These are phyloP conservation scores for Globisporangium polare DNA, from an alignment of 352 stramenopile genomes.

Conservation along the genomic window DNA sequence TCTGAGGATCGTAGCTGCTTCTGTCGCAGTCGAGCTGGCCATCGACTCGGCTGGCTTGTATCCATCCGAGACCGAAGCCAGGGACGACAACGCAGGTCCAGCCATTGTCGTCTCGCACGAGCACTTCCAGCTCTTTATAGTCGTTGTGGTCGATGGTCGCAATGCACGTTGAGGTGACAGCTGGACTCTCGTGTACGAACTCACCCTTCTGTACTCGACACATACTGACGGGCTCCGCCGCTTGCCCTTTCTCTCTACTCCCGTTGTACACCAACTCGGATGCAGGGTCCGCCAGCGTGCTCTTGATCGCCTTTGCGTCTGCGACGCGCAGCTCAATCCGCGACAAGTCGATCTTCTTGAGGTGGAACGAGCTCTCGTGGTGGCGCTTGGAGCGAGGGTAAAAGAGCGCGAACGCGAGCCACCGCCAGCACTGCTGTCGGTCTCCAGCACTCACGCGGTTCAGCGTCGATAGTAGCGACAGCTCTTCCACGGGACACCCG, in stretches of 20 bases:
- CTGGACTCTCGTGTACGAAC: not conserved
- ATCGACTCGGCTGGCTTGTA: not conserved
- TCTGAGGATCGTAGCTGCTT: not conserved
- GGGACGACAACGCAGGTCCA: constrained; percentile 4
- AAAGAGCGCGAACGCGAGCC: constrained; percentile 16
- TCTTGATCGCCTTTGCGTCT: constrained; percentile 9
- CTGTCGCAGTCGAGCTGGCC: not conserved
- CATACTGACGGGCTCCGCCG: not conserved
- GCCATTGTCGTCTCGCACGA: not conserved
- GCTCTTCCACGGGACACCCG: not conserved
- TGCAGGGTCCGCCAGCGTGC: constrained; percentile 2
- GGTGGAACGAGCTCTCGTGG: not conserved
- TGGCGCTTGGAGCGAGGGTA: constrained; percentile 7
- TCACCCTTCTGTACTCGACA: not conserved
- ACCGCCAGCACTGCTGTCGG: constrained; percentile 12
- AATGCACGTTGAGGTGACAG: not conserved
- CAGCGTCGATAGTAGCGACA: constrained; percentile 10
- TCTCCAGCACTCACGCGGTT: not conserved
- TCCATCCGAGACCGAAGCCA: constrained; percentile 7
- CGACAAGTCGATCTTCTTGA: constrained; percentile 10
- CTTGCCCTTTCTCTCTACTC: not conserved
- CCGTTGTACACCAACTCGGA: constrained; percentile 7
- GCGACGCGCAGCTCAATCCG: not conserved
- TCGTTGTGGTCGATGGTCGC: not conserved
- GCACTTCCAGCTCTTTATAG: not conserved